Base-by-base conservation (phyloP, 257 asterid species). In the Lycium ferocissimum region DNA sequence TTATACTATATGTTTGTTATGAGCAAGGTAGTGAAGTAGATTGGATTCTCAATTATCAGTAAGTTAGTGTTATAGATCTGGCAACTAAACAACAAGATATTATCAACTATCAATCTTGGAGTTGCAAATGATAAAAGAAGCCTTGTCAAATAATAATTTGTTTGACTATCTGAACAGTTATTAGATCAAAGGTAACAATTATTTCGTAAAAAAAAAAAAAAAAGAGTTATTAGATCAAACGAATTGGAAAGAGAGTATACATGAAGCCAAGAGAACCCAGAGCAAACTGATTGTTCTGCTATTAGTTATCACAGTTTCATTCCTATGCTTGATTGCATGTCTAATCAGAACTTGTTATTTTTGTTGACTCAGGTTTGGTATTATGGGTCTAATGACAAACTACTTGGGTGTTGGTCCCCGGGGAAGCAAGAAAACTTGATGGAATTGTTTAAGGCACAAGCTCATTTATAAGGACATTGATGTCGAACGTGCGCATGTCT, bases 371-470 rank as follows among this genome's bases (percentile, higher is more conserved):
- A 73, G 80, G 40, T 47, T 73, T 49, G 81, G 62, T 12, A 75
- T 75, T 49, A 75, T 49, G 62, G 81, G 81, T 51, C 81, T 75
- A 13, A 75, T 75, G 45, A 75, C 81, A 22, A 75, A 22, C 62
- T 75, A 75, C 62, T 22, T 75, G 43, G 81, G 81, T 33, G 45
- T 76, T 51, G 63, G 81, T 76, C 58, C 80, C 58, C 6, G 80
- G 38, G 58, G 5, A 73, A 11, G 6, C 80, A 73, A 73, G 80
- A 73, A 45, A 73, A 45, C 40, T 73, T 73, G 80, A 73, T 73
- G 12, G n/a, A 73, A n/a, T 71, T 43, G 79, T 72, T n/a, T n/a
- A 8, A 45, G 80, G 58, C 80, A 45, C 54, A 38, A 70, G 5
- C 15, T 40, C 79, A 14, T 67, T 35, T 14, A 67, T 2, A 67